phyloP scores from a whole-genome alignment of 257 asterid species.

The Fraxinus cuspidata region DNA sequence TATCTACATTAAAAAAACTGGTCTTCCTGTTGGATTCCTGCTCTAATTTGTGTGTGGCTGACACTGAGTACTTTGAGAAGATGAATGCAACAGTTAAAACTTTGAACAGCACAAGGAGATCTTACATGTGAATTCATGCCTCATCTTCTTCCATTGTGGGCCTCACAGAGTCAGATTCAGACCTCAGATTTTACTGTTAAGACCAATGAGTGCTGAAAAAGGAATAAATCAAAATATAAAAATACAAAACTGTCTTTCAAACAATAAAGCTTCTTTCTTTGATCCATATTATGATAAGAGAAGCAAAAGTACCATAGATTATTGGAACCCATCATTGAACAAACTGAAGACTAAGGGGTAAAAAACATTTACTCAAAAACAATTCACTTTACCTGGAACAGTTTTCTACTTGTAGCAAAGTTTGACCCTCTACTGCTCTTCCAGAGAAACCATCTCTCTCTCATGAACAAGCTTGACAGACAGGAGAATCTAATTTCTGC shows the following conservation, averaged over 20 bases:
- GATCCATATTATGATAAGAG: constrained; percentile 12
- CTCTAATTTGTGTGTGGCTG: constrained; percentile 34
- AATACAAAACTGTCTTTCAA: constrained; percentile 16
- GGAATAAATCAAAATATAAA: constrained; percentile 7
- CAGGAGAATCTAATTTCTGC: neutral
- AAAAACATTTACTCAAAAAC: neutral
- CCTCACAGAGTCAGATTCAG: constrained; percentile 52
- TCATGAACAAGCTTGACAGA: constrained; percentile 1
- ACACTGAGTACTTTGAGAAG: constrained; percentile 35
- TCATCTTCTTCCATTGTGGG: constrained; percentile 75
- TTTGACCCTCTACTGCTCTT: neutral
- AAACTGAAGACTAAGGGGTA: neutral
- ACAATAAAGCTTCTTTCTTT: constrained; percentile 22
- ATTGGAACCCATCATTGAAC: neutral
- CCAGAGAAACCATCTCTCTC: neutral
- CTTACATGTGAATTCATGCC: constrained; percentile 53
- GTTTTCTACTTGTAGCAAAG: neutral
- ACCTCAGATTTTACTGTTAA: constrained; percentile 32
- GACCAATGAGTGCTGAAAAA: constrained; percentile 29
- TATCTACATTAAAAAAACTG: constrained; percentile 16
- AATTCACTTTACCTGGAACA: neutral
- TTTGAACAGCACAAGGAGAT: constrained; percentile 32
- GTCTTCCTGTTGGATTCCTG: constrained; percentile 36
- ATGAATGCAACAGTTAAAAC: constrained; percentile 68
- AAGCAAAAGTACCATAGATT: constrained; percentile 10